A percentile compares a stretch with the other conserved stretches of the same genome.
These are phyloP conservation scores for Cercophora newfieldiana DNA, from an alignment of 495 filamentous ascomycete genomes.

Conservation along the genomic window DNA sequence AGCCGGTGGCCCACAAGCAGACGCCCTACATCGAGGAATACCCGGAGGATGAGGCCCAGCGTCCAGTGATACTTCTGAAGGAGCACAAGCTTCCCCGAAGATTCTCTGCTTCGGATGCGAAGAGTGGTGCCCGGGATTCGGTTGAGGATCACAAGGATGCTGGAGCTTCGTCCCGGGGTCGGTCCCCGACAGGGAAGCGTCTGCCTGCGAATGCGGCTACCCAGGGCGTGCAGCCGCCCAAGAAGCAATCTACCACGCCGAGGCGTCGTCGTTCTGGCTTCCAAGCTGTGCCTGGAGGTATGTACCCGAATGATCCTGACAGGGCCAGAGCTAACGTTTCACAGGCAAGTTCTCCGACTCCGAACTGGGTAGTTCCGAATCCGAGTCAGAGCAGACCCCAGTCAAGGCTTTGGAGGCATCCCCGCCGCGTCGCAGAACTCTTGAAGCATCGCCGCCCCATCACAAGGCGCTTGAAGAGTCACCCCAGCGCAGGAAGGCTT, in stretches of 20 bases:
- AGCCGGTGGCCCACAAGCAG: conserved; percentile 2
- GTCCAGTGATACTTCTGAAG: conserved; percentile 28
- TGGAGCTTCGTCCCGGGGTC: conserved; percentile 16
- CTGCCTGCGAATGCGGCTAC: conserved; percentile 9
- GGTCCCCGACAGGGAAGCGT: conserved; percentile 24
- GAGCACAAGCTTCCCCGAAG: conserved; percentile 31
- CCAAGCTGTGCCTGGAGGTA: conserved; percentile 11
- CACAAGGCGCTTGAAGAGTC: background rate
- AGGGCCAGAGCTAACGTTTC: background rate
- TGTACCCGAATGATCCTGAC: background rate
- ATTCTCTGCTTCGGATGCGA: conserved; percentile 24
- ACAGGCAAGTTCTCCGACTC: conserved; percentile 12
- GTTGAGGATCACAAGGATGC: conserved; percentile 16
- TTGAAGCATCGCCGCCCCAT: conserved; percentile 4
- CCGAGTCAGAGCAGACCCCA: conserved; percentile 9
- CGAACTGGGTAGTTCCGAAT: conserved; percentile 5
- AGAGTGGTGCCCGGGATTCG: conserved; percentile 13
- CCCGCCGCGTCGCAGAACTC: background rate
- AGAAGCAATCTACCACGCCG: conserved; percentile 4
- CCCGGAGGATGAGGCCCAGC: conserved; percentile 21
- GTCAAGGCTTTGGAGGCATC: conserved; percentile 1
- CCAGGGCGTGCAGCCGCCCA: conserved; percentile 11
- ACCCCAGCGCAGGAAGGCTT: background rate
- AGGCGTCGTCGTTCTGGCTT: background rate
- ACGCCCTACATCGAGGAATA: conserved; percentile 37